Percentiles rank a stretch among this genome's conserved stretches.
These are phyloP conservation scores for Lodderomyces beijingensis DNA, from an alignment of 1,139 yeast species.

Conservation along the genomic window DNA sequence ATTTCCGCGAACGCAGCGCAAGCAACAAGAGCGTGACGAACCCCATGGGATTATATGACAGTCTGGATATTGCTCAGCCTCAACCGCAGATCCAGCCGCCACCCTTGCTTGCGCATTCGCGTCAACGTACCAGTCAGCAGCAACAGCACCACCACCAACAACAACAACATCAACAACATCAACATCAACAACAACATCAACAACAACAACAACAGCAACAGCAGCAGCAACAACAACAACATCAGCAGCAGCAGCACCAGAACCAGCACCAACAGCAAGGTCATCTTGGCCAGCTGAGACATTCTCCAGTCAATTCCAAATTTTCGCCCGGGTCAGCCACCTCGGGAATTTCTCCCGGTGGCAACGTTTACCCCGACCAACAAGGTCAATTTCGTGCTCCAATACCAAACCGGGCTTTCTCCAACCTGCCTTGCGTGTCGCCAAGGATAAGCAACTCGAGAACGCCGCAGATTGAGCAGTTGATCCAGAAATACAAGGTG, in stretches of 20 bases:
- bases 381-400: constrained; percentile 6
- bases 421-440: constrained; percentile 6
- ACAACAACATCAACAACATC: constrained; percentile 4
- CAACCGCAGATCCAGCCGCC: constrained; percentile 1
- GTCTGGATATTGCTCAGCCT: not conserved
- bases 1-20: constrained; percentile 28
- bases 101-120: not conserved
- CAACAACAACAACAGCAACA: constrained; percentile 3
- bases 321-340: constrained; percentile 16
- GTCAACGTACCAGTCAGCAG: not conserved
- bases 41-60: constrained; percentile 5
- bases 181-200: constrained; percentile 3
- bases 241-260: constrained; percentile 7
- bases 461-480: constrained; percentile 25
- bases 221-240: constrained; percentile 6
- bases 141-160: not conserved
- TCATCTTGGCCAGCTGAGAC: no score
- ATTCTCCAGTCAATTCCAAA: constrained; percentile 3
- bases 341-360: constrained; percentile 33
- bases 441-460: constrained; percentile 2
- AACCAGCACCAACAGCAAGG: constrained; percentile 7
- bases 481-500: constrained; percentile 24
- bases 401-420: not conserved
- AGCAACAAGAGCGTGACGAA: constrained; percentile 3
- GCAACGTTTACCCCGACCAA: constrained; percentile 17